Base-by-base conservation (phyloP, 2,329 filamentous ascomycete species). In the Pseudocercospora fuligena region DNA sequence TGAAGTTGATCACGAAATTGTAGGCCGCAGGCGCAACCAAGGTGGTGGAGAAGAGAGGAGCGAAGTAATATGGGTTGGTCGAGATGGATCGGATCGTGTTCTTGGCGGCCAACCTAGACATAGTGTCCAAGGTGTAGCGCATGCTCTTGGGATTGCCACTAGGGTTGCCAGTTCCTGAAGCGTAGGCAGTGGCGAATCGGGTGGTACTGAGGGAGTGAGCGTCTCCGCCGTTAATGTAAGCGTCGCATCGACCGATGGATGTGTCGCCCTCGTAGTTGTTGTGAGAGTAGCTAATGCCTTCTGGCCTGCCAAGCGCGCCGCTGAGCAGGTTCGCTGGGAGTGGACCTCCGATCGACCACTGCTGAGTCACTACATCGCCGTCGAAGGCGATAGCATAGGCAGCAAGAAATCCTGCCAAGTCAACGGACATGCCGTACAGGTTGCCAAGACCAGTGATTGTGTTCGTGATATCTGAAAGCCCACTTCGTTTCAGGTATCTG, bases 221-320 rank as follows among this genome's bases (percentile, higher is more conserved):
- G 54, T 72, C 68, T 16, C 72, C 71, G 47, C 33, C 36, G 40
- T 68, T 66, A 19, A 67, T 57, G 56, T 76, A 78, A 6, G 76
- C 61, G 46, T 79, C 76, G 54, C 67, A 71, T 29, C 77, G 70
- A 16, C 72, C 73, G 12, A 77, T 76, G 8, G 69, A 70, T 23
- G 61, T 71, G 62, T 79, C 78, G 8, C 68, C 67, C 65, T 79
- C 77, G 59, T 78, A 79, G 51, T 74, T 74, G 68, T 77, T 78
- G 69, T 79, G 77, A 9, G 71, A 72, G 57, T 70, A 70, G 5
- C 60, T 46, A 65, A 73, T 66, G 59, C 67, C 76, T 70, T 66
- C 71, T 61, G 59, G 62, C 43, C 49, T 49, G 33, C 65, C 65
- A 4, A 67, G 65, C 9, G 65, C 51, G 16, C 69, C 59, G 4